Conservation (phyloP, 2,329 filamentous ascomycete species). For the Fusarium coicis region DNA sequence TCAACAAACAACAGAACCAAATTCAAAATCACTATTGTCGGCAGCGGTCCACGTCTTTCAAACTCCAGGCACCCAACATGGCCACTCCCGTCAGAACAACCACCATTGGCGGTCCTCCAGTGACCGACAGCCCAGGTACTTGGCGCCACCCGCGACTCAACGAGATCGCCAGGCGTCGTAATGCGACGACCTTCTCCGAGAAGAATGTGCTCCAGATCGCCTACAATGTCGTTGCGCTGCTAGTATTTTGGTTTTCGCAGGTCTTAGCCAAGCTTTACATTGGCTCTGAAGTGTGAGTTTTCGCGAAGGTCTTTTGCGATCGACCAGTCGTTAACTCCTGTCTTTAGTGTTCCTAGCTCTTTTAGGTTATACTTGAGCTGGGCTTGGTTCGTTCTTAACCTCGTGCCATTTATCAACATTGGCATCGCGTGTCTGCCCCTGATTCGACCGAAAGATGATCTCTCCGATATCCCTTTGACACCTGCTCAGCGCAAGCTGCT, state of each 20-base stretch:
- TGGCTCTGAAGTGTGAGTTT: constrained; percentile 53
- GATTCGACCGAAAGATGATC: constrained; percentile 76
- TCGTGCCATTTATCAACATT: constrained; percentile 77
- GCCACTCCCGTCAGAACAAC: constrained; percentile 49
- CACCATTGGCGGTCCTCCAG: constrained; percentile 55
- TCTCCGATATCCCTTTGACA: constrained; percentile 90
- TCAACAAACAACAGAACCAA: constrained; percentile 4
- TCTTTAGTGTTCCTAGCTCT: constrained; percentile 47
- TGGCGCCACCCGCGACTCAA: constrained; percentile 92
- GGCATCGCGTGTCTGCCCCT: constrained; percentile 76
- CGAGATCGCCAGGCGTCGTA: constrained; percentile 85
- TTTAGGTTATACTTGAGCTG: constrained; percentile 54
- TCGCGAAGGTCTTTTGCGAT: neutral
- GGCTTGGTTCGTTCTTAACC: constrained; percentile 60
- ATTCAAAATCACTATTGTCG: neutral
- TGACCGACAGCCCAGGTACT: constrained; percentile 73
- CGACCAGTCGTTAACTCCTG: constrained; percentile 23
- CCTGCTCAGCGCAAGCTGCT: constrained; percentile 79
- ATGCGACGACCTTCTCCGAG: constrained; percentile 81
- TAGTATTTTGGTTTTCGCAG: constrained; percentile 52
- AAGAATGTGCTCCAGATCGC: constrained; percentile 77
- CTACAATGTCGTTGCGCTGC: constrained; percentile 69
- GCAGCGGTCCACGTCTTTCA: neutral
- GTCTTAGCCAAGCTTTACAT: constrained; percentile 51
- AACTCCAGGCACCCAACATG: constrained; percentile 37